Base-by-base conservation (phyloP, 2,329 filamentous ascomycete genomes). In the Metarhizium guizhouense region DNA sequence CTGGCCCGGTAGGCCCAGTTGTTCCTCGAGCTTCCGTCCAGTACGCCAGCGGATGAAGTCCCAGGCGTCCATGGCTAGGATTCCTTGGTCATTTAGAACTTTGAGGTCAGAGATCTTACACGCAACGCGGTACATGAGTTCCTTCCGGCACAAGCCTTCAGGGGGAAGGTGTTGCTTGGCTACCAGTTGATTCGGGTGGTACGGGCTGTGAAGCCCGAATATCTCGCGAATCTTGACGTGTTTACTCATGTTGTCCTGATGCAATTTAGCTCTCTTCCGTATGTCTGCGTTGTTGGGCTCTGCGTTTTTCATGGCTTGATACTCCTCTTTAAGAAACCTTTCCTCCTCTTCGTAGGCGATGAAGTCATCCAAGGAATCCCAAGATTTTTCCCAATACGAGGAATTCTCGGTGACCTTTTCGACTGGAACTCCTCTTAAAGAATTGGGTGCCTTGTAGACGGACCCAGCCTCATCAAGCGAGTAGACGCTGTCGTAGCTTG, bases 11-110 rank as follows among this genome's bases (percentile, higher is more conserved):
- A 43, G 30, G 18, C n/a, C 6, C 11, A 59, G 53, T 18, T 53
- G 32, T 20, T 60, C 54, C 8, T 56, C 38, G 3, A 63, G 54
- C 34, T 64, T 63, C 7, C 55, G 52, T 6, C 56, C 53, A 30
- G 70, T 58, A 20, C 69, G 62, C 70, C 69, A 73, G 18, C 72
- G 63, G 45, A 72, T 59, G 51, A 74, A 74, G 56, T 73, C 67
- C 54, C 65, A 70, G 0, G 71, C 68, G 7, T 70, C 65, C 71
- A 74, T 74, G 0, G 38, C 29, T 2, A 74, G 59, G 29, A 68
- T 54, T 4, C 62, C 57, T 6, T 51, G 58, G 1, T 57, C 49
- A 4, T 61, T 56, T 0, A 74, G 59, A 4, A 63, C 56, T 6
- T 60, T 54, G 1, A 73, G 58, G 16, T 72, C 69, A 0, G 64